Conservation (phyloP, 768 basidiomycete genomes). For the Naganishia vaughanmartiniae region DNA sequence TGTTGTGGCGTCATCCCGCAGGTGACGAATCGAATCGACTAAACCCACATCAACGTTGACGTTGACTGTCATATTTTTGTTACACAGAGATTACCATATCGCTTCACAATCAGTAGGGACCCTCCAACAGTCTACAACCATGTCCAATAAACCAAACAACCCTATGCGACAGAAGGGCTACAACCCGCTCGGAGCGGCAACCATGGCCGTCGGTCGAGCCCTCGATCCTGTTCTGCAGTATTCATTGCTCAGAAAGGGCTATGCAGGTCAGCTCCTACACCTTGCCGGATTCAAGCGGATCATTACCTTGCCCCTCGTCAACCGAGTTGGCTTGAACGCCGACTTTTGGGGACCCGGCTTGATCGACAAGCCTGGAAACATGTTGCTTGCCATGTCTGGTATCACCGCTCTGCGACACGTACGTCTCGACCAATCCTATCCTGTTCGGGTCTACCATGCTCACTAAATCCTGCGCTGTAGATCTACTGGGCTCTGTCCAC, state of each 20-base stretch:
- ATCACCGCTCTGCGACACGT: slow-evolving; percentile 36
- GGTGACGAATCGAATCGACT: background rate
- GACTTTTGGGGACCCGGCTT: slow-evolving; percentile 32
- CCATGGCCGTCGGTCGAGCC: slow-evolving; percentile 31
- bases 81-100: no score
- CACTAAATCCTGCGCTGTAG: slow-evolving; percentile 16
- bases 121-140: background rate
- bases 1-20: background rate
- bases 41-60: background rate
- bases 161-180: slow-evolving; percentile 17
- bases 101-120: no score
- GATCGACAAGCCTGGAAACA: slow-evolving; percentile 35
- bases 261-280: slow-evolving; percentile 32
- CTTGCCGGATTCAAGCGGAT: slow-evolving; percentile 30
- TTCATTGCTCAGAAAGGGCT: slow-evolving; percentile 34
- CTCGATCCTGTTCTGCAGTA: slow-evolving; percentile 35
- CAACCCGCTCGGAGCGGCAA: slow-evolving; percentile 11
- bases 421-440: background rate
- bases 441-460: background rate
- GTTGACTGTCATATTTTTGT: no score
- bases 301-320: slow-evolving; percentile 32
- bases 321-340: slow-evolving; percentile 19
- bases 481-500: slow-evolving; percentile 37
- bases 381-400: slow-evolving; percentile 35
- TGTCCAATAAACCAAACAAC: slow-evolving; percentile 8